These are phyloP conservation scores for Pseudopithomyces chartarum DNA, from an alignment of 2,329 filamentous ascomycete species.

Conservation along the genomic window DNA sequence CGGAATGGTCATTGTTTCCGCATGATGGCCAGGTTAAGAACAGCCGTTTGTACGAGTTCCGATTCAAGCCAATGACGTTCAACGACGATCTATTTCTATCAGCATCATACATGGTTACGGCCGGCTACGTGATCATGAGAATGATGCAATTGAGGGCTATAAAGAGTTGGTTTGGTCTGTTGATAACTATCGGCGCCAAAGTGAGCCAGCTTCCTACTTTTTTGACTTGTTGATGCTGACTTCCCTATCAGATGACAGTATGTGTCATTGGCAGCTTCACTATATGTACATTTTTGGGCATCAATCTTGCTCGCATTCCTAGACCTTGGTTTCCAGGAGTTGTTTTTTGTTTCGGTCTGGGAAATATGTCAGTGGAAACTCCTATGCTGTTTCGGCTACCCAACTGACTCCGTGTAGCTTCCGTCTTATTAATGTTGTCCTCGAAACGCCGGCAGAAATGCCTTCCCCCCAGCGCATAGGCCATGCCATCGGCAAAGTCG, in stretches of 20 bases:
- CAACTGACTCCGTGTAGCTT: slow-evolving; percentile 53
- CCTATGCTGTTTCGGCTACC: neutral
- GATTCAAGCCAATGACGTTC: slow-evolving; percentile 73
- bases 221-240: slow-evolving; percentile 13
- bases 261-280: slow-evolving; percentile 81
- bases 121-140: slow-evolving; percentile 68
- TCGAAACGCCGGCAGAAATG: slow-evolving; percentile 71
- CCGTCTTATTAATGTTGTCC: slow-evolving; percentile 76
- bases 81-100: slow-evolving; percentile 68
- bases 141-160: slow-evolving; percentile 73
- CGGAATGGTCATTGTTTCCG: slow-evolving; percentile 70
- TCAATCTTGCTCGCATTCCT: slow-evolving; percentile 77
- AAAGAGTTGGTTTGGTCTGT: slow-evolving; percentile 75
- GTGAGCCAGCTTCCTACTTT: slow-evolving; percentile 33
- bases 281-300: slow-evolving; percentile 74
- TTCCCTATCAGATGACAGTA: slow-evolving; percentile 57
- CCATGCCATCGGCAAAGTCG: slow-evolving; percentile 74
- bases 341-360: slow-evolving; percentile 76
- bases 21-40: slow-evolving; percentile 58
- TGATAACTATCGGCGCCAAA: slow-evolving; percentile 72
- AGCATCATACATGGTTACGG: slow-evolving; percentile 67
- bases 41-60: slow-evolving; percentile 76
- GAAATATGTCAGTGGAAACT: slow-evolving; percentile 63
- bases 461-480: slow-evolving; percentile 72
- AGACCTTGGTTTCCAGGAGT: slow-evolving; percentile 76